Base-by-base conservation (phyloP, 1,284 basidiomycete species). In the Papiliotrema fonsecae region DNA sequence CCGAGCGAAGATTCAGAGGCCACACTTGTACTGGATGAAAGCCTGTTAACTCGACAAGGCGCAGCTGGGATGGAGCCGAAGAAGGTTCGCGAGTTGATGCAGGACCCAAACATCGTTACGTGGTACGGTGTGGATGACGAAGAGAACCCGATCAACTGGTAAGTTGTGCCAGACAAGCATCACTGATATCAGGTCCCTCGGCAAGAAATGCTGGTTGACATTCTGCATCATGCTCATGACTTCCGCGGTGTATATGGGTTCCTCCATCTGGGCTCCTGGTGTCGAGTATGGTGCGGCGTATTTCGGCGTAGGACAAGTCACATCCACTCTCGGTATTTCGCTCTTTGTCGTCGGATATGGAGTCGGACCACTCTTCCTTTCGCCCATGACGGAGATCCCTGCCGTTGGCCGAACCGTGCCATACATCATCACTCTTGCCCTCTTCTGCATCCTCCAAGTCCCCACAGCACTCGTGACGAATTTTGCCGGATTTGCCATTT, bases 41-140 rank as follows among this genome's bases (percentile, higher is more conserved):
- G 6, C 44, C 48, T 42, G 40, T 52, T 35, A 36, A 46, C 30
- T n/a, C 19, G 32, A 25, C 44, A 45, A 26, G 44, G 44, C 26
- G 44, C 44, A 24, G 16, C n/a, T 7, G 44, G 44, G 4, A 45
- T 45, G 4, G 21, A 52, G 7, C 58, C 55, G 3, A 53, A 60
- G 38, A 52, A 60, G 43, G 47, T 60, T 6, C 47, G 50, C 6
- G 52, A 55, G 40, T 54, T 67, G 64, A 64, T 25, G 62, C 32
- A 37, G 24, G 44, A 45, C 24, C 44, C 44, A 11, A 47, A 39
- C 37, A 47, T 78, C 27, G 79, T 85, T 9, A 78, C 81, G 45
- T 85, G 82, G 82, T 80, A 84, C 43, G 81, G 80, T 1, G 78
- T 79, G 0, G 70, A 81, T 40, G 82, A 85, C 64, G 79, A 78